Evolutionary conservation across 441 rosid species (phyloP), one percentile per base, ranked within the genome.

Genomic region (Aleurites moluccanus): DNA sequence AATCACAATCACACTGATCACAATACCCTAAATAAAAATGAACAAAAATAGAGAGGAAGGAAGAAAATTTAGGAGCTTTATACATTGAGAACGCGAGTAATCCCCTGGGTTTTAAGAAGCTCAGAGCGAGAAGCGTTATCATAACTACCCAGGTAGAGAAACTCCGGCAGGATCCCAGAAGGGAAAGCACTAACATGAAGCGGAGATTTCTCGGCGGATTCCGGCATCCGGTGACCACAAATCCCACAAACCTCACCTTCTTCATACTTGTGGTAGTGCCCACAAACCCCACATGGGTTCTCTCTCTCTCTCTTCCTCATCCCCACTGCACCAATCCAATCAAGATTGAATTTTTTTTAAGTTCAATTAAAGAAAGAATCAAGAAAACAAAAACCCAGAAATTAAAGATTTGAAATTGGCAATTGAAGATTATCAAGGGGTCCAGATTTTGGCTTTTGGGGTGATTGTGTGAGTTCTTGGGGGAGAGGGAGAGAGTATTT

Each of bases 291-390:
- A 68, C 98, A 95, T 10, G 99, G 97, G 78, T 95, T 95, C 77
- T 95, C 99, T 76, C 99, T 86, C 81, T 91, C 98, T 79, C 99
- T 86, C 89, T 95, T 95, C 91, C 97, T 91, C 99, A 90, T 92
- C 57, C 23, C 35, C 56, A 52, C 8, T 52, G 6, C n/a, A 50
- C 7, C 20, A 18, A 50, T 50, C 56, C 4, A 14, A 50, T 20
- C 18, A 50, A 50, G 7, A 50, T 38, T 38, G 8, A 38, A 38
- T 38, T 38, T 38, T 38, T 38, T 6, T 30, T 1, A 1, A 30
- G 33, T 30, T 30, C 0, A 3, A 1, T 30, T 1, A 30, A 30
- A 30, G 33, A 30, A 30, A 30, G 2, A 30, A 30, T 30, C 33
- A 30, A 30, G 1, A 30, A 30, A 30, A 30, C 33, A 38, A 5